A percentile compares a stretch with the other conserved stretches of the same genome.
Evolutionary conservation across 2,329 filamentous ascomycete species (phyloP).

Genomic region (Botrytis deweyae): DNA sequence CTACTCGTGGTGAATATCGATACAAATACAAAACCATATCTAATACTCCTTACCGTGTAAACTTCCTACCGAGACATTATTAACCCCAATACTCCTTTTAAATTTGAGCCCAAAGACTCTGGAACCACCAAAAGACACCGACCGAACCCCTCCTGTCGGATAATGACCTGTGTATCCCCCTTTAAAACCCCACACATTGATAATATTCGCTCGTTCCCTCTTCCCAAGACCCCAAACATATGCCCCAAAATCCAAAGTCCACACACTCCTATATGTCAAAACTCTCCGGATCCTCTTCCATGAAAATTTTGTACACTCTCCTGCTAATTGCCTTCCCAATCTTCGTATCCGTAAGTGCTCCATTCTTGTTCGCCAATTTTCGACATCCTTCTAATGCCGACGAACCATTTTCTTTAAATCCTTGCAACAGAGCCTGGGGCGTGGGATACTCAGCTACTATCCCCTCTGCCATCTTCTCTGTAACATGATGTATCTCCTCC

Average conservation of each 20-base stretch:
- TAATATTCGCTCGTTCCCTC: slow-evolving; percentile 39
- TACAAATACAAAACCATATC: background rate
- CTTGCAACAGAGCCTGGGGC: slow-evolving; percentile 57
- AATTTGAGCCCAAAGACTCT: background rate
- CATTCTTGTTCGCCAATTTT: slow-evolving; percentile 57
- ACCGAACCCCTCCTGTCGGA: background rate
- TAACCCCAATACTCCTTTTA: background rate
- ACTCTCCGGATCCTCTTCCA: slow-evolving; percentile 48
- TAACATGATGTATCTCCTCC: slow-evolving; percentile 71
- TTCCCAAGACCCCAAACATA: background rate
- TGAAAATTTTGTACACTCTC: slow-evolving; percentile 60
- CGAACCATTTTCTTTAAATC: slow-evolving; percentile 57
- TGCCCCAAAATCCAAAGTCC: background rate
- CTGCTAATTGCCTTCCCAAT: slow-evolving; percentile 59
- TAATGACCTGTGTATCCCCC: background rate
- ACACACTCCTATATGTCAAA: slow-evolving; percentile 26
- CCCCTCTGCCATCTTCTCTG: slow-evolving; percentile 69
- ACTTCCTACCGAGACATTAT: background rate
- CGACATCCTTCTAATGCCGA: slow-evolving; percentile 60
- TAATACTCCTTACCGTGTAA: background rate
- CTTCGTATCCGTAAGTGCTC: slow-evolving; percentile 51
- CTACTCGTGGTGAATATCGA: background rate
- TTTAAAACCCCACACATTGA: background rate
- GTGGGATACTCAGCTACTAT: slow-evolving; percentile 61
- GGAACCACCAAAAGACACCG: background rate